Conservation (phyloP, 345 rosid genomes). For the Rhodamnia argentea region DNA sequence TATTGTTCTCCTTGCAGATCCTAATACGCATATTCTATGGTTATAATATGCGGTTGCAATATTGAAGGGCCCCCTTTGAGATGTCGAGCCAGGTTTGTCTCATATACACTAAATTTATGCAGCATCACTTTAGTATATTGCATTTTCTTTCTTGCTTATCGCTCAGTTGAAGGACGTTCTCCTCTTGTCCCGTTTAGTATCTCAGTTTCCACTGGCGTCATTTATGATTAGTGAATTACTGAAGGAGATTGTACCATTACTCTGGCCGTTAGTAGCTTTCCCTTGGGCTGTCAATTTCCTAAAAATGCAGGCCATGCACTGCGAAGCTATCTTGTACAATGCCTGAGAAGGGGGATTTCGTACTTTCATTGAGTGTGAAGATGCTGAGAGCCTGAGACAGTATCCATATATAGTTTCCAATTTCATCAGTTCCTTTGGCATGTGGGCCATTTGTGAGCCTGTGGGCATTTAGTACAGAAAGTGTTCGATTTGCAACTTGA, state of each 20-base stretch:
- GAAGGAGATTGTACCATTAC: not conserved
- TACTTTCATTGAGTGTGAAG: not conserved
- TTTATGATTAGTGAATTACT: not conserved
- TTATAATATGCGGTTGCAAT: constrained; percentile 59
- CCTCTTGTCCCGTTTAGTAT: not conserved
- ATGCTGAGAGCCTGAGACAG: not conserved
- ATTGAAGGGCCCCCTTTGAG: constrained; percentile 50
- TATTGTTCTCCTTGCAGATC: constrained; percentile 34
- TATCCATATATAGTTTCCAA: not conserved
- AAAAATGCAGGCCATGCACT: not conserved
- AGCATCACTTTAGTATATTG: not conserved
- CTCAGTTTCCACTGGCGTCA: not conserved
- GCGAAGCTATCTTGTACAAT: not conserved
- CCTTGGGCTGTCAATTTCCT: not conserved
- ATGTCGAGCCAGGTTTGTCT: not conserved
- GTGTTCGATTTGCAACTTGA: not conserved
- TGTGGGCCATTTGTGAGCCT: not conserved
- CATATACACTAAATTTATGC: too few relatives aligned
- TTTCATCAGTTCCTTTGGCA: not conserved
- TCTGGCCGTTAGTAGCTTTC: not conserved
- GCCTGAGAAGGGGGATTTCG: not conserved
- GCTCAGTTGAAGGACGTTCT: not conserved
- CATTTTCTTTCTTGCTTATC: not conserved
- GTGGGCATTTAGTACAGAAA: not conserved
- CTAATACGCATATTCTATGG: constrained; percentile 74